phyloP scores from a whole-genome alignment of 192 early-diverging fungal species.

The Backusella australiensis region DNA sequence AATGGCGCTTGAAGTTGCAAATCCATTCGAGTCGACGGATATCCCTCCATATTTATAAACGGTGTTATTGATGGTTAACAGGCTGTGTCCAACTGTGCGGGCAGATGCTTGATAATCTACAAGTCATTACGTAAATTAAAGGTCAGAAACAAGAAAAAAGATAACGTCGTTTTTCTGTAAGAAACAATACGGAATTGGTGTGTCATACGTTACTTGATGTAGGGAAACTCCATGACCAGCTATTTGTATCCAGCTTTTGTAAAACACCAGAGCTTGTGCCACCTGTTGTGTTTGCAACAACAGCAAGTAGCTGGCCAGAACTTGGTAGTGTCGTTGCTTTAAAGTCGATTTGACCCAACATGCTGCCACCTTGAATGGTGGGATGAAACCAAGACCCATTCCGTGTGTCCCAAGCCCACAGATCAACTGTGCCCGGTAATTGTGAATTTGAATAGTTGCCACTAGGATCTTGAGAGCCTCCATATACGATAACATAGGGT shows the following conservation, averaged over 20 bases:
- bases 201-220: constrained; percentile 39
- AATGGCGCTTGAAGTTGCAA: constrained; percentile 9
- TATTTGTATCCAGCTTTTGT: constrained; percentile 41
- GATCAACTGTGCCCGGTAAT: constrained; percentile 36
- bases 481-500: constrained; percentile 47
- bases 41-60: constrained; percentile 37
- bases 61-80: constrained; percentile 55
- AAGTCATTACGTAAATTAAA: not conserved
- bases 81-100: constrained; percentile 48
- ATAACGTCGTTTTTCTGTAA: not conserved
- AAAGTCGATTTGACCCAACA: constrained; percentile 41
- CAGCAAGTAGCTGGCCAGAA: constrained; percentile 40
- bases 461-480: constrained; percentile 41
- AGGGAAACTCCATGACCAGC: constrained; percentile 46
- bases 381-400: constrained; percentile 48
- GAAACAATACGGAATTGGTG: not conserved
- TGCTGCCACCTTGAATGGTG: constrained; percentile 13
- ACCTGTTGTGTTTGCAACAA: constrained; percentile 43
- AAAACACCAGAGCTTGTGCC: constrained; percentile 21
- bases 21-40: constrained; percentile 25
- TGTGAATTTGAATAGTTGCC: not conserved
- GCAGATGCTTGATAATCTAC: constrained; percentile 15
- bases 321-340: constrained; percentile 35
- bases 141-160: not conserved
- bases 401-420: constrained; percentile 46